Percentiles rank a stretch among this genome's conserved stretches.
These are phyloP conservation scores for Agarophyton chilense DNA, from an alignment of 23 red algal genomes.

Conservation along the genomic window DNA sequence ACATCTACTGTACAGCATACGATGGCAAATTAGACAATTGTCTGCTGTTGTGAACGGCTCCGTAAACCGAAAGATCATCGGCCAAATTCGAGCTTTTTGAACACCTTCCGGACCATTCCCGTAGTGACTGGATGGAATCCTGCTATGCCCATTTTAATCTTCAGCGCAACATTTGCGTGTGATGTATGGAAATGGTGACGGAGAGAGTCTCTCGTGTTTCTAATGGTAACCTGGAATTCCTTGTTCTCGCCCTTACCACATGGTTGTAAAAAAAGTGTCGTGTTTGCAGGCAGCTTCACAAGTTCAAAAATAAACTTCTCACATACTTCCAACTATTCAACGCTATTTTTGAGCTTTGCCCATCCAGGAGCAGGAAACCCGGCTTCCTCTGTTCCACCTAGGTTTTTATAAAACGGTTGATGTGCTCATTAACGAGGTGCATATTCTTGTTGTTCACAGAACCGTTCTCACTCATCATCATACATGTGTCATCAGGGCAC, in stretches of 20 bases:
- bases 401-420: not conserved
- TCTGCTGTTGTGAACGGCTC: too few species aligned
- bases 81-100: not conserved
- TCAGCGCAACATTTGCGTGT: not conserved
- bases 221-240: not conserved
- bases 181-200: not conserved
- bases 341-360: not conserved
- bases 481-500: not conserved
- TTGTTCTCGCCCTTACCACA: not conserved
- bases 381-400: not conserved
- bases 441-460: not conserved
- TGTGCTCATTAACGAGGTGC: not conserved
- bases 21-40: too few species aligned
- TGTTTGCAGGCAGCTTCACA: conserved; percentile 17
- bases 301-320: not conserved
- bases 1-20: too few species aligned
- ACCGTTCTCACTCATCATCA: not conserved
- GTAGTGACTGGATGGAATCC: not conserved
- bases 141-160: conserved; percentile 2
- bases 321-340: not conserved
- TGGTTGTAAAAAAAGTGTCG: conserved; percentile 13
- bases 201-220: not conserved
- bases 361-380: not conserved
- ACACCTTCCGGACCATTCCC: not conserved
- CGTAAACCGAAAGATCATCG: not conserved